These are phyloP conservation scores for Podospora fimiseda DNA, from an alignment of 495 filamentous ascomycete genomes.

Conservation along the genomic window DNA sequence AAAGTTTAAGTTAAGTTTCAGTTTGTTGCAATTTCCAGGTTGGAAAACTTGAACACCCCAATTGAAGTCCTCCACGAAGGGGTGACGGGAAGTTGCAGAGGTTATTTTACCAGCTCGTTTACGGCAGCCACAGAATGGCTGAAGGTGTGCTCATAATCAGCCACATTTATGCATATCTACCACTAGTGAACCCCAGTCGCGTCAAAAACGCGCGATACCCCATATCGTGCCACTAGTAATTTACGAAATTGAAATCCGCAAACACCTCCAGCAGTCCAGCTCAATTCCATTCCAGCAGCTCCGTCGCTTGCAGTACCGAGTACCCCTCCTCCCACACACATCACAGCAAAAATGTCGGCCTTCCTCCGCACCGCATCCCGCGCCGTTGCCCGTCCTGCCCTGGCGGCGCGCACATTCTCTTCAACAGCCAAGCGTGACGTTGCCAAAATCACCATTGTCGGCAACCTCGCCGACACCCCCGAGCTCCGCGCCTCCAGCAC, in stretches of 20 bases:
- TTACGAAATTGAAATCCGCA: neutral
- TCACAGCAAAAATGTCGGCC: slow-evolving; percentile 30
- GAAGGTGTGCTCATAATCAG: neutral
- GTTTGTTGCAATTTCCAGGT: no score
- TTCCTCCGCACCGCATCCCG: slow-evolving; percentile 37
- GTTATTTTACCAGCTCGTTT: neutral
- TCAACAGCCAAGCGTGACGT: slow-evolving; percentile 52
- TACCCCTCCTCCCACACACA: neutral
- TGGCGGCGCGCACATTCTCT: slow-evolving; percentile 48
- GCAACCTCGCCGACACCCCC: slow-evolving; percentile 64
- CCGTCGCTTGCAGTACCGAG: neutral
- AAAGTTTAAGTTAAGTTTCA: neutral
- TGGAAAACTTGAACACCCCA: no score
- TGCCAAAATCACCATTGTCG: slow-evolving; percentile 62
- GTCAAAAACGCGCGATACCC: no score
- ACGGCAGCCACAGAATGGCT: neutral
- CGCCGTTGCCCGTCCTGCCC: slow-evolving; percentile 26
- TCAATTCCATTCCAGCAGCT: neutral
- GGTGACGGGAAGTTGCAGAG: neutral
- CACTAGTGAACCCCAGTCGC: no score
- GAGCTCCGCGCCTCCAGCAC: slow-evolving; percentile 59
- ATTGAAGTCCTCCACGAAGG: no score
- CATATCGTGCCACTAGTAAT: neutral
- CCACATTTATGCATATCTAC: neutral
- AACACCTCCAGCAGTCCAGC: no score